Evolutionary conservation across 768 basidiomycete genomes (phyloP).

Genomic region (Collybiopsis luxurians): DNA sequence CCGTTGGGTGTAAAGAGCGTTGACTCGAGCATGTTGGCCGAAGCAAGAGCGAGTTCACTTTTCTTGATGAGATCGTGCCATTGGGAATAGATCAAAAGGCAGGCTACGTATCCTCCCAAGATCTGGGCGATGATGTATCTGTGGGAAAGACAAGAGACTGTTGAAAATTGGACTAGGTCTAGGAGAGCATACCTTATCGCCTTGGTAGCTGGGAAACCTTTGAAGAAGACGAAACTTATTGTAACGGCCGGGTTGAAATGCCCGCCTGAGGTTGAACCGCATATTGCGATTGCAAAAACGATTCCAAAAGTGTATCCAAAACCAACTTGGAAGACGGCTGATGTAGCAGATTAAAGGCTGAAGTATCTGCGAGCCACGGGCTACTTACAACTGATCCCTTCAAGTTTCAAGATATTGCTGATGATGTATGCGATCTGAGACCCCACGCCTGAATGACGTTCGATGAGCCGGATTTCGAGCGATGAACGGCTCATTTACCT

Average conservation of each 20-base stretch:
- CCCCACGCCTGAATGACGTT: conserved; percentile 42
- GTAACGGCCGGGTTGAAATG: conserved; percentile 71
- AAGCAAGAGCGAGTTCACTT: conserved; percentile 17
- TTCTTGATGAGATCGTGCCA: conserved; percentile 53
- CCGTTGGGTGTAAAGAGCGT: conserved; percentile 37
- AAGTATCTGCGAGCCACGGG: neutral
- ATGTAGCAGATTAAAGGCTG: neutral
- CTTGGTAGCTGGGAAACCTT: conserved; percentile 50
- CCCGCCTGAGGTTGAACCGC: conserved; percentile 52
- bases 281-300: conserved; percentile 52
- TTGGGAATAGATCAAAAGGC: conserved; percentile 57
- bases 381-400: conserved; percentile 48
- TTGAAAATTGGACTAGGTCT: neutral
- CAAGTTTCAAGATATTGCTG: conserved; percentile 39
- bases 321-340: conserved; percentile 57
- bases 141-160: neutral
- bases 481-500: conserved; percentile 26
- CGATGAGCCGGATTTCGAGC: neutral
- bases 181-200: conserved; percentile 41
- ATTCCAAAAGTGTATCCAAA: conserved; percentile 58
- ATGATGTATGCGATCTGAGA: conserved; percentile 48
- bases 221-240: conserved; percentile 47
- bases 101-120: conserved; percentile 62
- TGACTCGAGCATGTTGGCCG: conserved; percentile 21
- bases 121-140: conserved; percentile 70